phyloP scores from a whole-genome alignment of 2,329 filamentous ascomycete species.

The Alternaria incomplexa region DNA sequence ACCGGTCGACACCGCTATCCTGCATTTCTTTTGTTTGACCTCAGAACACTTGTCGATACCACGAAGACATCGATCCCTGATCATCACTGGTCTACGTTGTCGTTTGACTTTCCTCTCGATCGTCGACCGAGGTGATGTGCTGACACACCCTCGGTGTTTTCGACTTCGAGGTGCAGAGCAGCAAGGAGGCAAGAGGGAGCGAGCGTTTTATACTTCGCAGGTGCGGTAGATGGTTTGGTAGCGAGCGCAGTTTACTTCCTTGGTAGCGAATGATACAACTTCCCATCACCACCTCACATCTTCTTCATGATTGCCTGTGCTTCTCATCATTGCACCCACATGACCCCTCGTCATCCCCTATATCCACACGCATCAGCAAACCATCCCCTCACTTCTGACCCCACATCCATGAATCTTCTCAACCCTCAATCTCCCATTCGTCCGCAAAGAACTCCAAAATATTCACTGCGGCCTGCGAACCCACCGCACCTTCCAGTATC shows the following conservation, averaged over 20 bases:
- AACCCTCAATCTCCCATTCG: conserved; percentile 38
- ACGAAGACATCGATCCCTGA: too few species aligned
- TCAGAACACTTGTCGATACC: too few species aligned
- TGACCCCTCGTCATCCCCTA: neutral
- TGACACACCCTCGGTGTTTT: neutral
- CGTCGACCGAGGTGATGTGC: neutral
- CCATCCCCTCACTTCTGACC: neutral
- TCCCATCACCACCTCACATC: neutral
- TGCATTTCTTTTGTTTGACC: too few species aligned
- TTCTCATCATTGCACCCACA: neutral
- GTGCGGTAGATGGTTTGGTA: neutral
- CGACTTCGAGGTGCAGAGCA: neutral
- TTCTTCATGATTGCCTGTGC: neutral
- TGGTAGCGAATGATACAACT: neutral
- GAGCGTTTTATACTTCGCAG: neutral
- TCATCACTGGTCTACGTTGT: neutral
- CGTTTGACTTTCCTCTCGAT: neutral
- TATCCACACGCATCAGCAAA: neutral
- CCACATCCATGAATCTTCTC: neutral
- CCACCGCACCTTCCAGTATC: conserved; percentile 31
- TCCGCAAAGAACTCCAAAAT: conserved; percentile 43
- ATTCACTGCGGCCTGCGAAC: conserved; percentile 18
- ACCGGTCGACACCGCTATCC: too few species aligned
- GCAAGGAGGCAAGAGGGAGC: neutral
- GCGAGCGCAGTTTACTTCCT: neutral